Base-by-base conservation (phyloP, 768 basidiomycete species). In the Calocybe indica region DNA sequence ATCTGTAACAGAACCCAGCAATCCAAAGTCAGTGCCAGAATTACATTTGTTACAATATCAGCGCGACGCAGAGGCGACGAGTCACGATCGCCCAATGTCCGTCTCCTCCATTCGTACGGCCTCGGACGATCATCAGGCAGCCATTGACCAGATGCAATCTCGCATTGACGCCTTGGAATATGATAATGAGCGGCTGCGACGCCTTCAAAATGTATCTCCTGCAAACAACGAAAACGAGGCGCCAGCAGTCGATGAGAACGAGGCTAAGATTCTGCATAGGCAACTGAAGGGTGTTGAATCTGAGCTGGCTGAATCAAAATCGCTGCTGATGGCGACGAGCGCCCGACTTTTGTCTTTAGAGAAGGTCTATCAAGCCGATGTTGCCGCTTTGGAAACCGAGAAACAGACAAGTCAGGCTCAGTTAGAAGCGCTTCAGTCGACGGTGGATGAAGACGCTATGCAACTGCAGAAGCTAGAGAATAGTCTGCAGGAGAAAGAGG, bases 151-250 rank as follows among this genome's bases (percentile, higher is more conserved):
- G 51, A 64, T 78, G 40, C 77, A 74, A 43, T 74, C 66, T 5
- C 70, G 78, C 13, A 57, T 90, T 31, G 75, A 82, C 48, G 73
- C 77, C 1, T 69, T 88, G 7, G 85, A 90, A 58, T 79, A 78
- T 47, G 88, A 92, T 60, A 88, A 84, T 49, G 70, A 72, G 43
- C 75, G 82, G 14, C 66, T 92, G 29, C 76, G 74, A 45, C 53
- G 62, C 14, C 55, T 62, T 22, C 22, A 22, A 4, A 22, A 22
- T 22, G 22, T 22, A 22, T 22, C 22, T 22, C 22, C 22, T 22
- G 22, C 22, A 22, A 22, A 4, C 22, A 22, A 22, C 22, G 22
- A 22, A 22, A 22, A 22, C 22, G 22, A 22, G 22, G 22, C 22
- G 4, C 22, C 22, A 22, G 22, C 2, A 22, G 22, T 22, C 22